Evolutionary conservation across 2,329 filamentous ascomycete species (phyloP).

Genomic region (Chrysoporthe austroafricana): DNA sequence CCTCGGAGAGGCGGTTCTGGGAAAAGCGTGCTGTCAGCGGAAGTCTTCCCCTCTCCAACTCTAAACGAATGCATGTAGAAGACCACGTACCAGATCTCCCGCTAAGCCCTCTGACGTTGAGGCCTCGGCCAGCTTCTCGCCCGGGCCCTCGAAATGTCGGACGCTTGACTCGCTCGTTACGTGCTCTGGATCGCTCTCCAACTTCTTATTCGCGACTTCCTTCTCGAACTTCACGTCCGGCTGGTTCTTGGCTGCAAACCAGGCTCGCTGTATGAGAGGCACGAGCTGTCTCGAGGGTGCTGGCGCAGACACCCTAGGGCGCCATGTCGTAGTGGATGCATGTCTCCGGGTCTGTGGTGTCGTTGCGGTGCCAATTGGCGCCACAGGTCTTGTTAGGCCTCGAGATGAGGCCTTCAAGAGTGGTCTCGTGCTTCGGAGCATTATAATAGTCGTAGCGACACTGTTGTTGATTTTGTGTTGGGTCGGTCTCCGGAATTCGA

Average conservation of each 20-base stretch:
- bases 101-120: slow-evolving; percentile 43
- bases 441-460: slow-evolving; percentile 7
- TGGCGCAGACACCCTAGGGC: slow-evolving; percentile 6
- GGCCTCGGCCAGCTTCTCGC: slow-evolving; percentile 30
- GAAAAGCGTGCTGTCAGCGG: not conserved
- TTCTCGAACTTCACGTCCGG: slow-evolving; percentile 63
- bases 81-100: slow-evolving; percentile 58
- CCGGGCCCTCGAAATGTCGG: slow-evolving; percentile 49
- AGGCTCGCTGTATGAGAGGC: slow-evolving; percentile 31
- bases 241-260: slow-evolving; percentile 37
- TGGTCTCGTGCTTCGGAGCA: slow-evolving; percentile 29
- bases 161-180: slow-evolving; percentile 64
- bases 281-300: slow-evolving; percentile 24
- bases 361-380: slow-evolving; percentile 27
- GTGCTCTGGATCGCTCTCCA: slow-evolving; percentile 62
- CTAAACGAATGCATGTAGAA: not conserved
- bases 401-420: slow-evolving; percentile 21
- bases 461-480: not conserved
- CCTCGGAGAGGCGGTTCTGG: slow-evolving; percentile 69
- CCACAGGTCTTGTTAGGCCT: slow-evolving; percentile 13
- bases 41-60: not conserved
- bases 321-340: slow-evolving; percentile 4
- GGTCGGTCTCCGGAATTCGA: too few relatives aligned
- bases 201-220: slow-evolving; percentile 54
- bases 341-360: slow-evolving; percentile 13